Percentiles rank a stretch among this genome's conserved stretches.
phyloP scores from a whole-genome alignment of 1,284 basidiomycete species.

The Ganoderma lucidum region DNA sequence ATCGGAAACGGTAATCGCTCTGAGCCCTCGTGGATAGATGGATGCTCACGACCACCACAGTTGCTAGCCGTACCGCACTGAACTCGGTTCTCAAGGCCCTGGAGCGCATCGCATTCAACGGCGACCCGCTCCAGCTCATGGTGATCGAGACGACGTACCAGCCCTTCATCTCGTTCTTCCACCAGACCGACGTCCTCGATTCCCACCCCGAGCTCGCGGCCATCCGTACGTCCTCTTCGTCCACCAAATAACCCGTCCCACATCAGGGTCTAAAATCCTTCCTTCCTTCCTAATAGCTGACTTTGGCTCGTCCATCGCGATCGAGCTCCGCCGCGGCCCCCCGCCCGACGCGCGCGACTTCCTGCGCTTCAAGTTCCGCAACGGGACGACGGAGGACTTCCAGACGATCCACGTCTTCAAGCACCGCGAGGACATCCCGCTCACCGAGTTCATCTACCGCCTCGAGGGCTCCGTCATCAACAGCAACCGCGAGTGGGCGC shows the following conservation, averaged over 20 bases:
- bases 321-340: conserved; percentile 79
- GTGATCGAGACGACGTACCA: conserved; percentile 86
- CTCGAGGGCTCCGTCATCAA: conserved; percentile 75
- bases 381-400: conserved; percentile 72
- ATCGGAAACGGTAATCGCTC: conserved; percentile 74
- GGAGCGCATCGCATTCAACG: conserved; percentile 79
- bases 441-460: conserved; percentile 82
- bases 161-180: conserved; percentile 88
- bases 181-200: conserved; percentile 70
- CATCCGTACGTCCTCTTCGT: conserved; percentile 58
- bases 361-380: conserved; percentile 86
- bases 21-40: neutral
- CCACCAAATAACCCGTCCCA: neutral
- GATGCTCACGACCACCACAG: conserved; percentile 44
- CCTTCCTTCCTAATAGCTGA: conserved; percentile 59
- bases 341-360: conserved; percentile 81
- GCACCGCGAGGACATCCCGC: conserved; percentile 73
- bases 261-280: conserved; percentile 5
- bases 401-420: conserved; percentile 72
- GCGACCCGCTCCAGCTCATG: conserved; percentile 80
- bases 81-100: conserved; percentile 75
- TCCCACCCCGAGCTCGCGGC: conserved; percentile 65
- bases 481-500: conserved; percentile 73
- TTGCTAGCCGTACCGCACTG: conserved; percentile 82
- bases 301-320: conserved; percentile 79